Base-by-base conservation (phyloP, 2,329 filamentous ascomycete genomes). In the Exophiala sideris region DNA sequence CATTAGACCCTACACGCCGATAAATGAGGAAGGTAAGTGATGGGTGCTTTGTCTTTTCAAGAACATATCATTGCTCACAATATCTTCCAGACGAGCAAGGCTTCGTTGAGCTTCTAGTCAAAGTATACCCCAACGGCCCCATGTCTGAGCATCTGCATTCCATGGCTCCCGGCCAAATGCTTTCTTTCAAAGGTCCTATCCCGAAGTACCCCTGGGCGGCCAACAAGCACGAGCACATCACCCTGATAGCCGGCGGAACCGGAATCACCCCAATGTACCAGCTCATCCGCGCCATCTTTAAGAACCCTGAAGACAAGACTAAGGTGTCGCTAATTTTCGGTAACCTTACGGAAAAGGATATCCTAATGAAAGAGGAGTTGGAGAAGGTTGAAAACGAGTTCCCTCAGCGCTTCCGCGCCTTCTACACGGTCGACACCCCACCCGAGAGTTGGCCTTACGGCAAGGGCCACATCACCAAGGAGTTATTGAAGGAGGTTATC, bases 211-310 rank as follows among this genome's bases (percentile, higher is more conserved):
- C 83, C 32, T 97, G 91, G 91, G 70, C 83, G 49, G 68, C 86
- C 64, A 97, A 97, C 82, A 96, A 96, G 83, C 91, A 96, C 78
- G 78, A 89, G 57, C 91, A 97, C 78, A 69, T 78, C 62, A 70
- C 68, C 48, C 62, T 77, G 65, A 73, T 99, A 60, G 90, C 92
- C n/a, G 94, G 94, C 66, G 94, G 94, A 62, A 96, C 94, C 6
- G 94, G 94, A 58, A 95, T 99, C 72, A 94, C 94, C 9, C 94
- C 94, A 64, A 96, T 97, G 92, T 97, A 89, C 80, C 94, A 99
- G 79, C 85, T 99, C 42, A 79, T 84, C 62, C 89, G 89, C 59
- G 82, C 86, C 68, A 96, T 99, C 76, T 95, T 97, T 85, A 89
- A 87, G 75, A 95, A 96, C 82, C 90, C 92, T 57, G 83, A 89